These are phyloP conservation scores for Tylopilus balloui DNA, from an alignment of 768 basidiomycete genomes.

Conservation along the genomic window DNA sequence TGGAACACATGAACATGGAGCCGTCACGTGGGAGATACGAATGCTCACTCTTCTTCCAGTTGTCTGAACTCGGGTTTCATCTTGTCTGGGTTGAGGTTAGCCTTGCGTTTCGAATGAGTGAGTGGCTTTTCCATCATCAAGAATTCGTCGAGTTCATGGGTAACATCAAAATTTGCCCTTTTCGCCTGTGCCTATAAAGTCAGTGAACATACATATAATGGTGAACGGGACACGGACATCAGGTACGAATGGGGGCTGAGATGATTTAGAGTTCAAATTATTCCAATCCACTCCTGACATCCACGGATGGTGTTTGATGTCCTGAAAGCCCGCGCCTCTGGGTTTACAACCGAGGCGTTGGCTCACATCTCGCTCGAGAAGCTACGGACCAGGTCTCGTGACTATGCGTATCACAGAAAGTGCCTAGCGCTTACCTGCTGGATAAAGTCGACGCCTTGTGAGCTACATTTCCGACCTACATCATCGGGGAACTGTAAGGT, in stretches of 20 bases:
- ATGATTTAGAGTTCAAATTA: conserved; percentile 60
- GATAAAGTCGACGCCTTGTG: conserved; percentile 62
- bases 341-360: conserved; percentile 78
- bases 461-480: conserved; percentile 54
- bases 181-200: conserved; percentile 57
- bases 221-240: conserved; percentile 59
- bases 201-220: neutral
- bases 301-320: conserved; percentile 83
- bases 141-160: conserved; percentile 96
- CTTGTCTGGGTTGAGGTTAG: conserved; percentile 77
- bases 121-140: conserved; percentile 97
- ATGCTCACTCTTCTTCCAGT: conserved; percentile 84
- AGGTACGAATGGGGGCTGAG: conserved; percentile 82
- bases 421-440: conserved; percentile 49
- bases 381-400: conserved; percentile 39
- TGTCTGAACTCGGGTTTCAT: conserved; percentile 89
- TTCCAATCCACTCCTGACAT: conserved; percentile 81
- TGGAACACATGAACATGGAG: conserved; percentile 13
- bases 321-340: conserved; percentile 65
- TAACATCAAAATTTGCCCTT: conserved; percentile 96
- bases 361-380: conserved; percentile 77
- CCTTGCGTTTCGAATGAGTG: conserved; percentile 89
- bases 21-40: neutral
- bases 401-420: conserved; percentile 2
- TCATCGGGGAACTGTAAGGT: conserved; percentile 73